Evolutionary conservation across 768 basidiomycete species (phyloP).

Genomic region (Lactifluus echinatus): DNA sequence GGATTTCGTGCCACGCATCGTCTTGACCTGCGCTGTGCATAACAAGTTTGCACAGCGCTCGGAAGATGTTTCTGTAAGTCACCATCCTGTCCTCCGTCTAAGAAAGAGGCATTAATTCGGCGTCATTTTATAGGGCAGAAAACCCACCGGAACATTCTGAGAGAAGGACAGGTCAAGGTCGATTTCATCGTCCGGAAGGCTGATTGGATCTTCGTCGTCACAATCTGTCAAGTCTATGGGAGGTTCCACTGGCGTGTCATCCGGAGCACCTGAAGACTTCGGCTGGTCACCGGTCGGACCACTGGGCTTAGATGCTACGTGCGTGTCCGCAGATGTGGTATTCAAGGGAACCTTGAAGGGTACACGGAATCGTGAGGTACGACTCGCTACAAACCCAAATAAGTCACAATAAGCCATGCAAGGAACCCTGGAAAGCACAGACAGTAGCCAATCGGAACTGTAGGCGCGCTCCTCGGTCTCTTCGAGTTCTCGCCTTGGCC

Average conservation of each 20-base stretch:
- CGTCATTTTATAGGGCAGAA: not conserved
- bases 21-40: conserved; percentile 22
- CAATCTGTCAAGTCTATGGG: conserved; percentile 11
- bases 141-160: conserved; percentile 35
- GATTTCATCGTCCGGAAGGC: conserved; percentile 27
- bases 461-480: conserved; percentile 1
- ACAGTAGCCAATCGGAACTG: not conserved
- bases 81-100: conserved; percentile 17
- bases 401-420: not conserved
- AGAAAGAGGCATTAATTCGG: not conserved
- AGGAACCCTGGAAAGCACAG: not conserved
- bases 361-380: conserved; percentile 23
- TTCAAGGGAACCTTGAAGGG: conserved; percentile 28
- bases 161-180: conserved; percentile 35
- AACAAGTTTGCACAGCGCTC: conserved; percentile 33
- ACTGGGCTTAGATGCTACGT: not conserved
- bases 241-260: not conserved
- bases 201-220: conserved; percentile 20
- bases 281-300: not conserved
- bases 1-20: conserved; percentile 26
- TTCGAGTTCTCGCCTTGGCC: conserved; percentile 4
- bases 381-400: not conserved
- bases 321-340: not conserved
- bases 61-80: conserved; percentile 34
- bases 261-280: not conserved